Evolutionary conservation across 768 basidiomycete species (phyloP).

Genomic region (Leccinum sublutescens): DNA sequence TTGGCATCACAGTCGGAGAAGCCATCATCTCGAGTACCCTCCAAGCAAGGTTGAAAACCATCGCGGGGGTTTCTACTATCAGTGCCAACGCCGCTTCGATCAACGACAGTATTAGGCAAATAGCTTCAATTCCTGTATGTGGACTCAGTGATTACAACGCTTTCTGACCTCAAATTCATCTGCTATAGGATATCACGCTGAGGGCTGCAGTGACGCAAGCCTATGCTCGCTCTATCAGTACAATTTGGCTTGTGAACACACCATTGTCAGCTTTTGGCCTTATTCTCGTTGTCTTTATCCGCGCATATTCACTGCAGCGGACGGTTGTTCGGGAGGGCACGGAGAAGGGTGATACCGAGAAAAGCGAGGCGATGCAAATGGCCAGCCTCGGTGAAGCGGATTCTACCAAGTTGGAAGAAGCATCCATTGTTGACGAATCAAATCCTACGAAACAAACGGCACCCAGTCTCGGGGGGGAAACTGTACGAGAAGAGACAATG

Average conservation of each 20-base stretch:
- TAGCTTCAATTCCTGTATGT: constrained; percentile 35
- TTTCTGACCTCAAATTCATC: constrained; percentile 10
- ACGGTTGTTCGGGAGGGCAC: constrained; percentile 14
- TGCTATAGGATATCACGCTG: constrained; percentile 27
- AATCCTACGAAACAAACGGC: constrained; percentile 1
- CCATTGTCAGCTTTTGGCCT: constrained; percentile 33
- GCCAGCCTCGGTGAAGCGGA: background rate
- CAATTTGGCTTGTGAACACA: constrained; percentile 40
- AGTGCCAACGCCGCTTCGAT: constrained; percentile 45
- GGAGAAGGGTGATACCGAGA: constrained; percentile 31
- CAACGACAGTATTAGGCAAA: constrained; percentile 44
- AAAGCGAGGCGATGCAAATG: constrained; percentile 8
- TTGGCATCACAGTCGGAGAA: constrained; percentile 74
- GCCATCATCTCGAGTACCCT: constrained; percentile 62
- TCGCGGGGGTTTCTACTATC: constrained; percentile 27
- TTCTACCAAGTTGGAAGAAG: background rate
- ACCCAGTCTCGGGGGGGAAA: background rate
- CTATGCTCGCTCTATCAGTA: constrained; percentile 36
- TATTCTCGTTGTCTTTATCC: constrained; percentile 34
- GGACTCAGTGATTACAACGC: background rate
- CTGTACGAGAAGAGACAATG: background rate
- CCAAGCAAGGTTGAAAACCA: constrained; percentile 11
- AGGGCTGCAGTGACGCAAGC: constrained; percentile 36
- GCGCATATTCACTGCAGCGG: constrained; percentile 36
- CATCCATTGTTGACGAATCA: background rate